A percentile compares a stretch with the other conserved stretches of the same genome.
These are phyloP conservation scores for Populus euphratica DNA, from an alignment of 345 rosid genomes.

Conservation along the genomic window DNA sequence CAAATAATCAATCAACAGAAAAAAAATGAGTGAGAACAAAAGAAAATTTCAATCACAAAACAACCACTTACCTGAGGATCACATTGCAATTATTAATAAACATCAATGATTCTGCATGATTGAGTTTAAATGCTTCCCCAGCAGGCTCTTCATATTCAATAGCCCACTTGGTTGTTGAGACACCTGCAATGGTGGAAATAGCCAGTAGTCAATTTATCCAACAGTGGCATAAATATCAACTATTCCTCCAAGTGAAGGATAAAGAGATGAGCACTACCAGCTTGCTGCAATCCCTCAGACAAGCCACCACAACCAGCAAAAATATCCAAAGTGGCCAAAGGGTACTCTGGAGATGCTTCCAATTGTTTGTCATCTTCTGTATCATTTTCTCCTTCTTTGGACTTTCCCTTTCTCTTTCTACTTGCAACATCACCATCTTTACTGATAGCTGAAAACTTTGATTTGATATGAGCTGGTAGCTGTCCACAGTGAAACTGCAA, in stretches of 20 bases:
- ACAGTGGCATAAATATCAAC: background rate
- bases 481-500: constrained; percentile 25
- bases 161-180: constrained; percentile 71
- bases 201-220: background rate
- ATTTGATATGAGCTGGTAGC: constrained; percentile 55
- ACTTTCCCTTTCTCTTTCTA: constrained; percentile 77
- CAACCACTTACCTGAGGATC: constrained; percentile 49
- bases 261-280: constrained; percentile 41
- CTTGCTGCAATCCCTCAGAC: constrained; percentile 59
- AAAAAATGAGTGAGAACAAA: background rate
- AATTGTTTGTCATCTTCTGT: constrained; percentile 31
- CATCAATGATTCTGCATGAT: constrained; percentile 64
- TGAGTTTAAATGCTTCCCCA: constrained; percentile 68
- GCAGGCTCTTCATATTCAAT: constrained; percentile 94
- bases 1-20: background rate
- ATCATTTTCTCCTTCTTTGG: constrained; percentile 49
- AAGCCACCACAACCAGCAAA: constrained; percentile 91
- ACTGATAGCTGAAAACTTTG: constrained; percentile 41
- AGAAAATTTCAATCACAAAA: background rate
- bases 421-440: constrained; percentile 39
- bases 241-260: background rate
- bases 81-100: constrained; percentile 82
- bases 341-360: constrained; percentile 29
- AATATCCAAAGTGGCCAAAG: constrained; percentile 66
- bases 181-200: constrained; percentile 40